These are phyloP conservation scores for Sporothrix phasma DNA, from an alignment of 2,329 filamentous ascomycete genomes.

Conservation along the genomic window DNA sequence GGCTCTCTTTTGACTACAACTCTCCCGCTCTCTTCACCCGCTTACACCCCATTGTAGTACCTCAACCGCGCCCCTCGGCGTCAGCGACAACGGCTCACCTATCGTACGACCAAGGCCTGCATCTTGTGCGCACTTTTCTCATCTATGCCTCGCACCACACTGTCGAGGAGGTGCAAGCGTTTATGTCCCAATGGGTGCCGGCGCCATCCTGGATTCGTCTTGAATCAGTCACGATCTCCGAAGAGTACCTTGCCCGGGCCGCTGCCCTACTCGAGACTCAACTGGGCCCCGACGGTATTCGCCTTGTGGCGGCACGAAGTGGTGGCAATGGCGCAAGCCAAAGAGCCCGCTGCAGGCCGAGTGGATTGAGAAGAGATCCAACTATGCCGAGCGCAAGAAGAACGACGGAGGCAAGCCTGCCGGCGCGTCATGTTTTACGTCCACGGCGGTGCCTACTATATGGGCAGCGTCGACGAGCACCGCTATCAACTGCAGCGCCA, in stretches of 20 bases:
- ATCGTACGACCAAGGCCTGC: constrained; percentile 86
- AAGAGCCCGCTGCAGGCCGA: constrained; percentile 63
- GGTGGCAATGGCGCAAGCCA: constrained; percentile 82
- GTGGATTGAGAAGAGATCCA: constrained; percentile 91
- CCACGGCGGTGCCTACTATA: constrained; percentile 91
- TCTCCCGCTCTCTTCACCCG: background rate
- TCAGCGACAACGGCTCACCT: constrained; percentile 77
- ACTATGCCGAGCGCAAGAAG: constrained; percentile 64
- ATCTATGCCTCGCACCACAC: constrained; percentile 77
- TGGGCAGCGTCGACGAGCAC: constrained; percentile 91
- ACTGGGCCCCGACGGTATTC: constrained; percentile 66
- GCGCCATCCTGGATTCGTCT: constrained; percentile 79
- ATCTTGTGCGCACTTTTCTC: constrained; percentile 79
- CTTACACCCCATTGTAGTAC: constrained; percentile 47
- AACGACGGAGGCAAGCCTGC: constrained; percentile 31
- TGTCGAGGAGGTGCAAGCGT: constrained; percentile 85
- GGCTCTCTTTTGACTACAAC: background rate
- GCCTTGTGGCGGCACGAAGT: constrained; percentile 69
- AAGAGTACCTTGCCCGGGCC: constrained; percentile 52
- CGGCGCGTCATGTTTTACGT: constrained; percentile 79
- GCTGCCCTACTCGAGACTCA: constrained; percentile 60
- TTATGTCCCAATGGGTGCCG: constrained; percentile 86
- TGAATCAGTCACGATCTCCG: constrained; percentile 56
- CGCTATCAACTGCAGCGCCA: constrained; percentile 97
- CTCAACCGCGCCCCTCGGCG: constrained; percentile 65